Conservation (phyloP, 2,329 filamentous ascomycete genomes). For the Trichoderma sp. region DNA sequence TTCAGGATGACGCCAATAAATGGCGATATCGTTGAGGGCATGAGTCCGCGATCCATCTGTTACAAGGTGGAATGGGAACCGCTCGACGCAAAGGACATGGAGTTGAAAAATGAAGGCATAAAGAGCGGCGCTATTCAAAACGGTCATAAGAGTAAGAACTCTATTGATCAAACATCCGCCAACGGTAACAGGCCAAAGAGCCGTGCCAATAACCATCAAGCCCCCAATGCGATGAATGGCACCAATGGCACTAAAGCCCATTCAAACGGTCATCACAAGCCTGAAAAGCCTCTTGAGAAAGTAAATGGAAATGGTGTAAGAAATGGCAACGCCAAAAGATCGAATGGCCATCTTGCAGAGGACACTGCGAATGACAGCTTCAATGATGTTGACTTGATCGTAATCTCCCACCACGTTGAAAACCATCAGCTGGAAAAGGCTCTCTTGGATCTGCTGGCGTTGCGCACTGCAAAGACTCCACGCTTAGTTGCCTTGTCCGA, state of each 20-base stretch:
- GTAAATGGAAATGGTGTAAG: conserved; percentile 11
- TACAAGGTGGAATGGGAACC: conserved; percentile 53
- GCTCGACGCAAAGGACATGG: conserved; percentile 34
- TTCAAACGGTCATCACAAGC: background rate
- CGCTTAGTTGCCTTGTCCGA: conserved; percentile 31
- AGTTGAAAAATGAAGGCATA: background rate
- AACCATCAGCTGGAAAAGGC: conserved; percentile 32
- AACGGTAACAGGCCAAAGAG: conserved; percentile 26
- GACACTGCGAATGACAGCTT: background rate
- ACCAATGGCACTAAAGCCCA: background rate
- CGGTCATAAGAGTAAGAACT: background rate
- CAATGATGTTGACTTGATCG: conserved; percentile 31
- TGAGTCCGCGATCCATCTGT: conserved; percentile 42
- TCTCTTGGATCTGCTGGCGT: conserved; percentile 33
- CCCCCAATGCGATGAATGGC: background rate
- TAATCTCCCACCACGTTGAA: conserved; percentile 35
- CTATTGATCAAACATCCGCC: background rate
- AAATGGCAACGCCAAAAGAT: conserved; percentile 1
- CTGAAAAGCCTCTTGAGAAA: fast-evolving
- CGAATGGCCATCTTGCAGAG: background rate
- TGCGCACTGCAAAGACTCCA: conserved; percentile 33
- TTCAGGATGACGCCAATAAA: conserved; percentile 49
- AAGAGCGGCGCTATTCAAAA: background rate
- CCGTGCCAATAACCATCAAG: background rate
- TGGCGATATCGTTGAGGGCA: conserved; percentile 37